phyloP scores from a whole-genome alignment of 2,329 filamentous ascomycete species.

The Fusarium newnesense region DNA sequence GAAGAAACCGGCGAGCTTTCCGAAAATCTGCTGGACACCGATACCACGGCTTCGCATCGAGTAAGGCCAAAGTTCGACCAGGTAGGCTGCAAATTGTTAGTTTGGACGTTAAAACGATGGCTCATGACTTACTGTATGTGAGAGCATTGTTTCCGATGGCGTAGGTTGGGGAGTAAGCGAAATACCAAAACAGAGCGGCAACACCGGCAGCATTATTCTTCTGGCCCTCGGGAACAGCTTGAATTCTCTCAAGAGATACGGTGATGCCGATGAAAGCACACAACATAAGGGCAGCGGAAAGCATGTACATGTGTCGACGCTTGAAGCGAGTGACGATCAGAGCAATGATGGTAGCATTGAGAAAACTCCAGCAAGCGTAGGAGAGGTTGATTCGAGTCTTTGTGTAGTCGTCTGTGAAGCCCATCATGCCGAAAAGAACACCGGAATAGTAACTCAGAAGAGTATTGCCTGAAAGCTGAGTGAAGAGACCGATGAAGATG shows the following conservation, averaged over 20 bases:
- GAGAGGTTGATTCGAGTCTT: slow-evolving; percentile 60
- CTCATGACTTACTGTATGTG: slow-evolving; percentile 32
- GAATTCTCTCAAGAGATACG: slow-evolving; percentile 54
- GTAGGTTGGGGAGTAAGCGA: slow-evolving; percentile 31
- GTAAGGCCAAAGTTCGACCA: slow-evolving; percentile 70
- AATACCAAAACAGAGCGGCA: slow-evolving; percentile 31
- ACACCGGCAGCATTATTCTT: slow-evolving; percentile 24
- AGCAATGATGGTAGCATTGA: slow-evolving; percentile 54
- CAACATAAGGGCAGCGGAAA: slow-evolving; percentile 59
- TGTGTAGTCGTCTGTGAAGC: slow-evolving; percentile 52
- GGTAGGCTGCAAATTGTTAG: slow-evolving; percentile 51
- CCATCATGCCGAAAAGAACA: slow-evolving; percentile 56
- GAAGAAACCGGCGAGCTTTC: slow-evolving; percentile 54
- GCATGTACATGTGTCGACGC: slow-evolving; percentile 62
- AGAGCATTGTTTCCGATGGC: slow-evolving; percentile 37
- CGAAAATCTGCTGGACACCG: slow-evolving; percentile 66
- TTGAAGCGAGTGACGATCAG: slow-evolving; percentile 58
- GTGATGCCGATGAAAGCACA: slow-evolving; percentile 66
- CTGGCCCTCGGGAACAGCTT: slow-evolving; percentile 45
- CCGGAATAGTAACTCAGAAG: slow-evolving; percentile 46
- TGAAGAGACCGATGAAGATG: slow-evolving; percentile 62
- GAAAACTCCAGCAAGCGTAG: slow-evolving; percentile 56
- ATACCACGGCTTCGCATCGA: slow-evolving; percentile 67
- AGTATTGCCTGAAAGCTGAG: slow-evolving; percentile 63
- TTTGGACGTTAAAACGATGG: rapidly evolving